Percentiles rank a stretch among this genome's conserved stretches.
These are phyloP conservation scores for Stagonosporopsis tanaceti DNA, from an alignment of 2,329 filamentous ascomycete species.

Conservation along the genomic window DNA sequence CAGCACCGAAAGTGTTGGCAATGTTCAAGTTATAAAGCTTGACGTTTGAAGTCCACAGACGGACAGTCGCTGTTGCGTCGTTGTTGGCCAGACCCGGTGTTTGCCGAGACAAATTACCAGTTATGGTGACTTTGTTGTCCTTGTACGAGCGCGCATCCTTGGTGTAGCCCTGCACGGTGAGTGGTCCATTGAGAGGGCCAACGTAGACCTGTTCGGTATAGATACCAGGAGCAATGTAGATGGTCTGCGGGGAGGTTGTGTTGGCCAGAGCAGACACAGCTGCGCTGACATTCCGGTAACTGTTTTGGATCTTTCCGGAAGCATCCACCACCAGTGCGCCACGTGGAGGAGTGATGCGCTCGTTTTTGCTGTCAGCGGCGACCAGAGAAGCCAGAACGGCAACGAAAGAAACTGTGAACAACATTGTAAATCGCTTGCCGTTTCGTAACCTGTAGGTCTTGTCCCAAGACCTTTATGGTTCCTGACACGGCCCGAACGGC, in stretches of 20 bases:
- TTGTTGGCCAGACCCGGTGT: constrained; percentile 47
- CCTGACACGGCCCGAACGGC: background rate
- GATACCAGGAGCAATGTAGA: constrained; percentile 66
- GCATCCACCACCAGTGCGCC: constrained; percentile 32
- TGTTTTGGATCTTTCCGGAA: constrained; percentile 21
- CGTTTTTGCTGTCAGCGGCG: constrained; percentile 20
- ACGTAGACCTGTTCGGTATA: constrained; percentile 67
- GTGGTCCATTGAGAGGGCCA: constrained; percentile 52
- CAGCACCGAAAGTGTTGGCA: constrained; percentile 51
- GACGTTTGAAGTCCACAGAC: constrained; percentile 57
- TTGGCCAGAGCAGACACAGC: constrained; percentile 26
- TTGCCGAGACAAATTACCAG: constrained; percentile 50
- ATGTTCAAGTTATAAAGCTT: constrained; percentile 68
- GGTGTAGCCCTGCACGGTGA: constrained; percentile 66
- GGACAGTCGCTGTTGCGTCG: constrained; percentile 59
- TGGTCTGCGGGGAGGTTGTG: constrained; percentile 36
- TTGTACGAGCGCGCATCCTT: constrained; percentile 58
- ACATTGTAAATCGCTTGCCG: background rate
- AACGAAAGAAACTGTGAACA: background rate
- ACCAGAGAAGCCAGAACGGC: background rate
- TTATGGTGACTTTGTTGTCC: constrained; percentile 64
- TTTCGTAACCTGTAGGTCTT: background rate
- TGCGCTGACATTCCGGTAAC: constrained; percentile 27
- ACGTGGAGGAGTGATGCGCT: constrained; percentile 17
- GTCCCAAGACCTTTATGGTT: background rate